A percentile compares a stretch with the other conserved stretches of the same genome.
These are phyloP conservation scores for Bigelowiella natans DNA, from an alignment of 78 protist species.

Conservation along the genomic window DNA sequence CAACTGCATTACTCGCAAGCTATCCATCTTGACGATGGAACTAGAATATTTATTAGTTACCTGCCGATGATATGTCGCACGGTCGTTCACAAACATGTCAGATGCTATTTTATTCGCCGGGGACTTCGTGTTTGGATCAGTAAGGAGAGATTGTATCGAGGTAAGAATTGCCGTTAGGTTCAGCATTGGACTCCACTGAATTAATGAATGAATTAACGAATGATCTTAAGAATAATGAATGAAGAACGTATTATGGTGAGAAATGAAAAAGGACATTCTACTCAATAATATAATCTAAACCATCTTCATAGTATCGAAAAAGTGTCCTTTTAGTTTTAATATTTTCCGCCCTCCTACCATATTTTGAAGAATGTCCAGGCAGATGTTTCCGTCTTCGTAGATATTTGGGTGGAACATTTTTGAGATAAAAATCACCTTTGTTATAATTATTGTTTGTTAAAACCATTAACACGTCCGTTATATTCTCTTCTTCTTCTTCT, in stretches of 20 bases:
- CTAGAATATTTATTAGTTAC: no score
- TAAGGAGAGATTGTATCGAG: conserved; percentile 91
- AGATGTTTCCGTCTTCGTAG: conserved; percentile 96
- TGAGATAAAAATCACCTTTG: conserved; percentile 78
- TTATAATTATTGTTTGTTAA: no score
- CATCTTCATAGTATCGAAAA: no score
- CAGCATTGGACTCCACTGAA: conserved; percentile 73
- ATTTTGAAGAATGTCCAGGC: conserved; percentile 97
- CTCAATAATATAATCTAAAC: no score
- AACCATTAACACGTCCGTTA: no score
- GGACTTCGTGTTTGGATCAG: conserved; percentile 97
- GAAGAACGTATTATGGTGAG: not conserved
- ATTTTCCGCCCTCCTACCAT: no score
- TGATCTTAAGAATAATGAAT: not conserved
- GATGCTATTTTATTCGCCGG: conserved; percentile 99
- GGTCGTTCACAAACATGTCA: conserved; percentile 77
- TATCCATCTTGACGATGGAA: no score
- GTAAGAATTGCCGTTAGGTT: conserved; percentile 96
- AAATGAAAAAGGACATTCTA: no score
- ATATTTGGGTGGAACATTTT: conserved; percentile 95
- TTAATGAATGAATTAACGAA: not conserved
- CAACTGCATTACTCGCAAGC: not conserved
- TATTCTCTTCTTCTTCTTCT: no score
- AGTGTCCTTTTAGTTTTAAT: no score
- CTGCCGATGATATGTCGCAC: conserved; percentile 78